These are phyloP conservation scores for Mariannaea sp. DNA, from an alignment of 2,329 filamentous ascomycete genomes.

Conservation along the genomic window DNA sequence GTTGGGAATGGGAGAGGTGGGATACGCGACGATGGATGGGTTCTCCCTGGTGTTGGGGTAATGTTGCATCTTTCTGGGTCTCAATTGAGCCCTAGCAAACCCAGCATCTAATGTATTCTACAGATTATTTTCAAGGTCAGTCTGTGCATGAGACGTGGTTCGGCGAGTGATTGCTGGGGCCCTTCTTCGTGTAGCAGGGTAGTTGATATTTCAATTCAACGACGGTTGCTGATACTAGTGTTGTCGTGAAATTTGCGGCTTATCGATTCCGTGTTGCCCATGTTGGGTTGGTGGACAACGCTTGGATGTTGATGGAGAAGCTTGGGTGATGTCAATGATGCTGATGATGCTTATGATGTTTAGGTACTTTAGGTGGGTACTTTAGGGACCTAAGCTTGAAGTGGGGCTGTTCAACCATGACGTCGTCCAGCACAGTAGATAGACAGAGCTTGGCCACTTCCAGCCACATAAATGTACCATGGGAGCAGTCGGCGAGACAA, in stretches of 20 bases:
- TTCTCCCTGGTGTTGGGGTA: conserved; percentile 31
- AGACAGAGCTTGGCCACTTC: conserved; percentile 2
- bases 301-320: too few species aligned
- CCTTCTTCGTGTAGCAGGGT: too few species aligned
- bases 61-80: conserved; percentile 27
- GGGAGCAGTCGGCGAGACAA: too few species aligned
- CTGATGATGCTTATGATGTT: conserved; percentile 11
- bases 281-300: too few species aligned
- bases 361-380: too few species aligned
- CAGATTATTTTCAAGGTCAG: conserved; percentile 1
- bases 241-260: too few species aligned
- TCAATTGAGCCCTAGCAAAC: conserved; percentile 14
- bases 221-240: too few species aligned
- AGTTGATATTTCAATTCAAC: too few species aligned
- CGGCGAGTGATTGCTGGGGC: too few species aligned
- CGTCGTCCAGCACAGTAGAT: conserved; percentile 24
- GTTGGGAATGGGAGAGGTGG: conserved; percentile 24
- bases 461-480: too few species aligned
- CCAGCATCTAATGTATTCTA: background rate
- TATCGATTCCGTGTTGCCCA: too few species aligned
- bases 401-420: conserved; percentile 27
- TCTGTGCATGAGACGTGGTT: background rate
- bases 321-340: background rate
- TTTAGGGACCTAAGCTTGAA: conserved; percentile 2
- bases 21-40: conserved; percentile 24